These are phyloP conservation scores for Castanopsis chinensis DNA, from an alignment of 306 rosid species.

Conservation along the genomic window DNA sequence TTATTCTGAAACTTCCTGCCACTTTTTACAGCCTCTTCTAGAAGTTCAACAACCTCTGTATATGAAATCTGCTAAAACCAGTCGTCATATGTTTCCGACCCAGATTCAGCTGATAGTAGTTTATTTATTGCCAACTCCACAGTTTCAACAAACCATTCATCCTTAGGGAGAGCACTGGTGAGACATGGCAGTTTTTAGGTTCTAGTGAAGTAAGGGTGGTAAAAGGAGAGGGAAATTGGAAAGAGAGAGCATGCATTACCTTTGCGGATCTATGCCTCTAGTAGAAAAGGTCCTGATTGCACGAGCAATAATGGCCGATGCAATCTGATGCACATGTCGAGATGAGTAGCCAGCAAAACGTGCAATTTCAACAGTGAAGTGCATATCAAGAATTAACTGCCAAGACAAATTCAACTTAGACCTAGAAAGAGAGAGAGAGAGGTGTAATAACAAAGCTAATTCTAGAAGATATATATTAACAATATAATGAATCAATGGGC, in stretches of 20 bases:
- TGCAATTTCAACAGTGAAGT: slow-evolving; percentile 94
- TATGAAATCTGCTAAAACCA: slow-evolving; percentile 62
- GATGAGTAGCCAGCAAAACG: slow-evolving; percentile 89
- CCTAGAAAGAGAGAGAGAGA: neutral
- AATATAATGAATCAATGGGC: neutral
- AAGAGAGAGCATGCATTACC: slow-evolving; percentile 38
- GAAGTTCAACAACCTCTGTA: slow-evolving; percentile 82
- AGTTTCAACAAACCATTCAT: slow-evolving; percentile 93
- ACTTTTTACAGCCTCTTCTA: slow-evolving; percentile 68
- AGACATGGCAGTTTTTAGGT: slow-evolving; percentile 26
- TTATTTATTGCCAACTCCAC: slow-evolving; percentile 82
- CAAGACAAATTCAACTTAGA: slow-evolving; percentile 13
- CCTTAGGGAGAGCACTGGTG: slow-evolving; percentile 81
- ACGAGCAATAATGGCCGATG: slow-evolving; percentile 88
- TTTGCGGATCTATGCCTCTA: slow-evolving; percentile 78
- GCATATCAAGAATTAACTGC: slow-evolving; percentile 98
- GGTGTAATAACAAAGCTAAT: neutral
- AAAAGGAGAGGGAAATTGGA: slow-evolving; percentile 11
- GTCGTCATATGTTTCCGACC: slow-evolving; percentile 77
- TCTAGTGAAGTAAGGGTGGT: neutral
- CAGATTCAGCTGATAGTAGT: slow-evolving; percentile 69
- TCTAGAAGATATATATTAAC: neutral
- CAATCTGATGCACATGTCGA: slow-evolving; percentile 84
- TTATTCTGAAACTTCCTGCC: slow-evolving; percentile 88
- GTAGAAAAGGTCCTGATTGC: slow-evolving; percentile 87